Conservation (phyloP, 2,329 filamentous ascomycete genomes). For the Sclerotinia glacialis region DNA sequence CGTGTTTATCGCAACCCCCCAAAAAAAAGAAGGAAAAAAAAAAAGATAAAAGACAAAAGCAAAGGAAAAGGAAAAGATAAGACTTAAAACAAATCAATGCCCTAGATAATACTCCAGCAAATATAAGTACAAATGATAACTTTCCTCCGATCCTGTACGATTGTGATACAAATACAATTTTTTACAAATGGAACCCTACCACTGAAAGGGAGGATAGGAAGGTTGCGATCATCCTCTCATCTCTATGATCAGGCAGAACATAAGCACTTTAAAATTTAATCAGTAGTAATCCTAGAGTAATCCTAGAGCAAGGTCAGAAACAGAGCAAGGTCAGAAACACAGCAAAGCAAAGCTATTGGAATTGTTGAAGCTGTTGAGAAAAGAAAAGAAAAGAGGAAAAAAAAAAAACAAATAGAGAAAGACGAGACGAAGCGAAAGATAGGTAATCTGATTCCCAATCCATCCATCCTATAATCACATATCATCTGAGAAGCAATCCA, state of each 20-base stretch:
- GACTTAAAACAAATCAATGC: background rate
- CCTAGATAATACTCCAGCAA: no score
- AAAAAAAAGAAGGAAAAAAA: no score
- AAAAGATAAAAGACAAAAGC: background rate
- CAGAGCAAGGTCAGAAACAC: background rate
- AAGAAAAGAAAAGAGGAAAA: no score
- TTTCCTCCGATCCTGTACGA: background rate
- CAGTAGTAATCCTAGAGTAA: slow-evolving; percentile 2
- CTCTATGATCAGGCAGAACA: background rate
- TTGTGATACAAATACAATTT: background rate
- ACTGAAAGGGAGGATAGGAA: background rate
- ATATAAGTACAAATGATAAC: background rate
- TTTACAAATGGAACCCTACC: background rate
- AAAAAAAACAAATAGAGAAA: background rate
- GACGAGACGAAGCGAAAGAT: background rate
- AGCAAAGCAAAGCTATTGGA: slow-evolving; percentile 7
- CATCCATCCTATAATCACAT: background rate
- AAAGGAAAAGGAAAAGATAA: background rate
- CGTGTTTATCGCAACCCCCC: background rate
- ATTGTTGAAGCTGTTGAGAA: no score
- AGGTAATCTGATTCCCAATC: background rate
- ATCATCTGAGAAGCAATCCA: background rate
- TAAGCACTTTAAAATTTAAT: slow-evolving; percentile 15
- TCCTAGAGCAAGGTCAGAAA: background rate
- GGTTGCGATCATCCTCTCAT: background rate